Evolutionary conservation across 768 basidiomycete species (phyloP).

Genomic region (Psilocybe sp.): DNA sequence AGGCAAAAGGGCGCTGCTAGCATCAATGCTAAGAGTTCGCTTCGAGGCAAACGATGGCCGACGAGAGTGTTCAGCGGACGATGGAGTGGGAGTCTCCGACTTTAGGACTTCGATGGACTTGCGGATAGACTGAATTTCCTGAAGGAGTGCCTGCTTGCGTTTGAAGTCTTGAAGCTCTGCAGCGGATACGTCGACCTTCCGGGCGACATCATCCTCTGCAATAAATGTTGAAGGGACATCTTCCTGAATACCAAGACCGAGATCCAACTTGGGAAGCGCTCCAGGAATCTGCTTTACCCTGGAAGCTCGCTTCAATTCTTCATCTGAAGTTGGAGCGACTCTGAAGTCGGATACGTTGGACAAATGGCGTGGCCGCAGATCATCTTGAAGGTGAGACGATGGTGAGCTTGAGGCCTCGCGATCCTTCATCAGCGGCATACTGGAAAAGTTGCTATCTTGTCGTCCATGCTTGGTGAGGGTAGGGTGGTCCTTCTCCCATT

Average conservation of each 20-base stretch:
- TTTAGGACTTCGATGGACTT: conserved; percentile 75
- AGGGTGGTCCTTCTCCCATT: conserved; percentile 89
- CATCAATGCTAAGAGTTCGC: conserved; percentile 67
- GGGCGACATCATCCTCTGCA: conserved; percentile 30
- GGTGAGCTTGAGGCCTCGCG: conserved; percentile 47
- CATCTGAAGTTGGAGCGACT: conserved; percentile 57
- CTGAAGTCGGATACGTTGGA: conserved; percentile 77
- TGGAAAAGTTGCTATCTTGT: conserved; percentile 61
- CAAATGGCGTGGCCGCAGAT: conserved; percentile 53
- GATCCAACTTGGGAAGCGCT: conserved; percentile 67
- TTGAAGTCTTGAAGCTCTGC: conserved; percentile 50
- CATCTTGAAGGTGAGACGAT: conserved; percentile 42
- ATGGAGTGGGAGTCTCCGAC: conserved; percentile 68
- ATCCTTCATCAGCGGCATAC: conserved; percentile 66
- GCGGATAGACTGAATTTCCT: conserved; percentile 78
- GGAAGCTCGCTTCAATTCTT: conserved; percentile 54
- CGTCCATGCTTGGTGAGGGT: conserved; percentile 57
- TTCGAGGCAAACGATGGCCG: conserved; percentile 64
- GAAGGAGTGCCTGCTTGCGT: conserved; percentile 67
- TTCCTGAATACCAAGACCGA: conserved; percentile 71
- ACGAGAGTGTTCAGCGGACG: conserved; percentile 58
- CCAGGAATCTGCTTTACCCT: conserved; percentile 50
- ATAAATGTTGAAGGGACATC: conserved; percentile 76
- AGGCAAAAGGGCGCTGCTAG: conserved; percentile 40
- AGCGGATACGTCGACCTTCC: conserved; percentile 13